Evolutionary conservation across 371 early-diverging fungal genomes (phyloP), one percentile per base, ranked within the genome.

Genomic region (Coemansia sp.): DNA sequence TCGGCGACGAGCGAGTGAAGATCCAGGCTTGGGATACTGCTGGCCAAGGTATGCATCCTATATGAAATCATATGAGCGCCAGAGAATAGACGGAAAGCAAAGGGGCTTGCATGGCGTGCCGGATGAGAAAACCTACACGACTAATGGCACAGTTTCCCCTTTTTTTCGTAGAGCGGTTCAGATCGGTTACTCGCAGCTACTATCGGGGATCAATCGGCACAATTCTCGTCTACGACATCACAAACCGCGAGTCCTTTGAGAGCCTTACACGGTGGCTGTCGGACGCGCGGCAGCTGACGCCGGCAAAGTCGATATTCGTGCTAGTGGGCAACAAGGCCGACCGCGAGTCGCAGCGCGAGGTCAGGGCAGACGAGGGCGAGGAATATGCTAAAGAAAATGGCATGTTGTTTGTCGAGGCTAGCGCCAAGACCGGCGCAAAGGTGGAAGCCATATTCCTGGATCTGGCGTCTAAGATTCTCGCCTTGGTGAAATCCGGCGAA

Each of bases 1-100:
- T 85, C 16, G 77, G 57, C 16, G 59, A 60, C 38, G 68, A 73
- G 40, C 61, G 53, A 38, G 65, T 86, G 20, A 87, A 87, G 65
- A 74, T 87, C 32, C 89, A 88, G 70, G 80, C 87, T 13, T 88
- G 89, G 89, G 89, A 88, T 58, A 88, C 89, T 4, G 88, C 89
- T 26, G 79, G 80, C 6, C 80, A 79, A 62, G 77, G 77, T 78
- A 77, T 59, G 54, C 6, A 16, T 26, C 20, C 16, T 35, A n/a
- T 32, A 36, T 41, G 26, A 41, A 7, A 30, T 58, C 41, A 41
- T 50, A n/a, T 50, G 59, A 30, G 30, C 59, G 20, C 26, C 13
- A 36, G n/a, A 6, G n/a, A 52, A 11, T 50, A 13, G 31, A n/a
- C 6, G 16, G 6, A 34, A 34, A n/a, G n/a, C n/a, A n/a, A n/a